Percentiles rank a stretch among this genome's conserved stretches.
Conservation (phyloP, 139 green algal species). For the Protoeuglena noctilucae region DNA sequence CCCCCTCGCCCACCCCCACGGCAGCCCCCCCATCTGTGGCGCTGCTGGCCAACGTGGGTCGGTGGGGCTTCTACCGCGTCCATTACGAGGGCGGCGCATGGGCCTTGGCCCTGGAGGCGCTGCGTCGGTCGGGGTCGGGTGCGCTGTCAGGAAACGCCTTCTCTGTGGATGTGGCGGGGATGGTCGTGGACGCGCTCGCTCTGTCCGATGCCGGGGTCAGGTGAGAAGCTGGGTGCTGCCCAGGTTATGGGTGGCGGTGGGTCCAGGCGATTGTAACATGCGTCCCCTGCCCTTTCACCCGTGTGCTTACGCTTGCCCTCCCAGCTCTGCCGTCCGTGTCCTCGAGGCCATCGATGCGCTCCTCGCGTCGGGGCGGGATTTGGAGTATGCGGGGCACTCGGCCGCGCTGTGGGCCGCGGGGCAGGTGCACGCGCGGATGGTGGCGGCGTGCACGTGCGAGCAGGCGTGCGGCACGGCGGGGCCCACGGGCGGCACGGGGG, state of each 20-base stretch:
- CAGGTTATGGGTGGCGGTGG: not conserved
- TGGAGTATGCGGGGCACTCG: conserved; percentile 15
- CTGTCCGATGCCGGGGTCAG: conserved; percentile 17
- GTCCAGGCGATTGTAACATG: not conserved
- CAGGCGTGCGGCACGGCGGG: not conserved
- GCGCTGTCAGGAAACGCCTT: not conserved
- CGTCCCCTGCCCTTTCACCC: not conserved
- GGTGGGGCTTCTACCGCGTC: conserved; percentile 36
- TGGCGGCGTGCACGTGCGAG: not conserved
- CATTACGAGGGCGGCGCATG: conserved; percentile 31
- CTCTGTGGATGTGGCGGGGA: conserved; percentile 24
- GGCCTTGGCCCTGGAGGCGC: not conserved
- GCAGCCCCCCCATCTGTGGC: too few species aligned
- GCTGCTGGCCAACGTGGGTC: conserved; percentile 17
- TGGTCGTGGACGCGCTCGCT: conserved; percentile 39
- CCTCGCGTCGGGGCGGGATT: not conserved
- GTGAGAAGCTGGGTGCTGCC: conserved; percentile 2
- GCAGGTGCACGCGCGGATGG: not conserved
- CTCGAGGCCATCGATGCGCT: too few species aligned
- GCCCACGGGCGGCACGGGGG: not conserved
- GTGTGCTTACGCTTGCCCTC: not conserved
- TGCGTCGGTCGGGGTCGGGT: not conserved
- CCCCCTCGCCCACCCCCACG: too few species aligned
- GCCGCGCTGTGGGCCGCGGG: too few species aligned
- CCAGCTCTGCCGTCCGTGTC: conserved; percentile 3